Percentiles rank a stretch among this genome's conserved stretches.
Evolutionary conservation across 139 green algal genomes (phyloP).

Genomic region (Chlorella vulgaris): DNA sequence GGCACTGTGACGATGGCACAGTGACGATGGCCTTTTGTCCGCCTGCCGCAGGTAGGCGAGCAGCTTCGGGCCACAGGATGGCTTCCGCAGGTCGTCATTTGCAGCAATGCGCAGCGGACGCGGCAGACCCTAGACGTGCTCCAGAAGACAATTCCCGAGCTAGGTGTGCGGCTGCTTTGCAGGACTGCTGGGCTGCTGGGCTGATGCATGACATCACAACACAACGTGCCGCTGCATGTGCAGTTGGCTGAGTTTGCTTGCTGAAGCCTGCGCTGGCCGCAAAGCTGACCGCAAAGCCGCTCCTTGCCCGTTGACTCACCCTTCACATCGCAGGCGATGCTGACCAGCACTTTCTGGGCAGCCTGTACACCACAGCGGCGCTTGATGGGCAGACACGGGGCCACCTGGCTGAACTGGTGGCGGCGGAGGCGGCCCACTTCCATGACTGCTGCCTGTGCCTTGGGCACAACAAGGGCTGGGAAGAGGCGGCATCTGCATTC

Average conservation of each 20-base stretch:
- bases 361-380: conserved; percentile 82
- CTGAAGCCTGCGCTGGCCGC: too few relatives aligned
- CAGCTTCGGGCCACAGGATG: conserved; percentile 64
- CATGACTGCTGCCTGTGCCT: conserved; percentile 75
- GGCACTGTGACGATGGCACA: too few relatives aligned
- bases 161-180: conserved; percentile 55
- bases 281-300: too few relatives aligned
- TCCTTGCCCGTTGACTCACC: too few relatives aligned
- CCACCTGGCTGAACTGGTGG: conserved; percentile 59
- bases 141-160: conserved; percentile 50
- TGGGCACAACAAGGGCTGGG: conserved; percentile 87
- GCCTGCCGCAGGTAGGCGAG: conserved; percentile 52
- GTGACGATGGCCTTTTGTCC: too few relatives aligned
- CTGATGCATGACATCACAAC: background rate
- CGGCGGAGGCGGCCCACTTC: background rate
- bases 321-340: background rate
- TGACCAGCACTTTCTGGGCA: conserved; percentile 66
- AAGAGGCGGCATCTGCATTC: conserved; percentile 77
- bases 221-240: background rate
- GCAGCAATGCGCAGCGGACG: conserved; percentile 73
- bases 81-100: conserved; percentile 71
- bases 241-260: too few relatives aligned
- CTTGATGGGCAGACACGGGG: conserved; percentile 71
- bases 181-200: too few relatives aligned
- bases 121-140: conserved; percentile 85